These are phyloP conservation scores for Hordeum pubiflorum DNA, from an alignment of 202 grass and related monocot genomes.

Conservation along the genomic window DNA sequence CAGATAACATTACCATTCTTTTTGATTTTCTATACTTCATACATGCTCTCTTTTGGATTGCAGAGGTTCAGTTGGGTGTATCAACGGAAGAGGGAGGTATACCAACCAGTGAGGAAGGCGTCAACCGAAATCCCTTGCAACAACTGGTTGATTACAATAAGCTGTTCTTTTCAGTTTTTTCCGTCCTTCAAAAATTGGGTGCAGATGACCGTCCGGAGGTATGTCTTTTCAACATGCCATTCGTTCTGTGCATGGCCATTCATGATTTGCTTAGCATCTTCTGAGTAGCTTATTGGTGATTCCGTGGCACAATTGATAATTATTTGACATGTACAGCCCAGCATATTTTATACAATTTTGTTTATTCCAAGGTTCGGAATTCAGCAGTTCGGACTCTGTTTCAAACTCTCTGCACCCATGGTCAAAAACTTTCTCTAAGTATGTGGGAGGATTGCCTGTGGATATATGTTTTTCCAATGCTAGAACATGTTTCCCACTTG, in stretches of 20 bases:
- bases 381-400: conserved; percentile 92
- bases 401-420: conserved; percentile 85
- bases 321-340: not conserved
- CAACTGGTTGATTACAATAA: conserved; percentile 73
- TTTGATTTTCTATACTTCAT: conserved; percentile 19
- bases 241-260: conserved; percentile 17
- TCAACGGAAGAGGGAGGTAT: conserved; percentile 2
- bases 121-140: conserved; percentile 29
- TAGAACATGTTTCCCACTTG: conserved; percentile 86
- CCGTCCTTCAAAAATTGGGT: conserved; percentile 72
- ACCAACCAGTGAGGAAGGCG: conserved; percentile 18
- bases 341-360: conserved; percentile 16
- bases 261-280: conserved; percentile 11
- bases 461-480: conserved; percentile 92
- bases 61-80: conserved; percentile 27
- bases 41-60: conserved; percentile 21
- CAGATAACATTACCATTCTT: not conserved
- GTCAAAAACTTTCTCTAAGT: conserved; percentile 79
- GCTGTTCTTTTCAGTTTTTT: conserved; percentile 92
- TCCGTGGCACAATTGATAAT: not conserved
- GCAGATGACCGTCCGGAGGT: conserved; percentile 93
- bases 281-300: conserved; percentile 1
- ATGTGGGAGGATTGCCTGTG: conserved; percentile 98
- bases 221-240: conserved; percentile 21
- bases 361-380: conserved; percentile 74